Base-by-base conservation (phyloP, 805 yeast genomes). In the Ogataea thermomethanolica region DNA sequence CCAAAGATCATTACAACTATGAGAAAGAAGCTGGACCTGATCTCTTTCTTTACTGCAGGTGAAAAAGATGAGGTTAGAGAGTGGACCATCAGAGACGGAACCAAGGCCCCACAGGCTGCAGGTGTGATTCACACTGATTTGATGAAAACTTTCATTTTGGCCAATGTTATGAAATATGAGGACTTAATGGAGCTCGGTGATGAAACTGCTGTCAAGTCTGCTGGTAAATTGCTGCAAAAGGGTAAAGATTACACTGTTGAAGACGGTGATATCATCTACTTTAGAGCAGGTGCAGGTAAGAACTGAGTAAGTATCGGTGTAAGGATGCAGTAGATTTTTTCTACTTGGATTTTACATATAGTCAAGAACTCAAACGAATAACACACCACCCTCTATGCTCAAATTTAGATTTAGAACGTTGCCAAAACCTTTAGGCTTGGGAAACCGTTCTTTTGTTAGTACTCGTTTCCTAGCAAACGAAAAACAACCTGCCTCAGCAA, bases 21-120 rank as follows among this genome's bases (percentile, higher is more conserved):
- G 84, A 74, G 95, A 58, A 61, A 69, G 43, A 73, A 78, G 43
- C 69, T 89, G 43, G 77, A 80, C 38, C 69, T 89, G 58, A 84
- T 87, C 15, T 84, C 95, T 29, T 89, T 77, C 62, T 89, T 83
- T 66, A 89, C 97, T 0, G 85, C 95, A 58, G 96, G 96, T 22
- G 80, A 81, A 20, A 70, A 73, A 37, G 59, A 56, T 26, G 96
- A 89, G 63, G 90, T 84, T 8, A 70, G 91, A 55, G 95, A 89
- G 61, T 89, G 97, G 97, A 84, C 89, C 12, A 71, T 89, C 39
- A 73, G 90, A 57, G 70, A 71, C 37, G 86, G 88, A 23, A 74
- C 84, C 12, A 74, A 78, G 26, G 95, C 95, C 2, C 90, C 91
- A 27, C 85, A 85, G 47, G 96, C 95, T 2, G 96, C 96, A 1